Evolutionary conservation across 1,139 yeast species (phyloP).

Genomic region (Suhomyces bolitotheri): DNA sequence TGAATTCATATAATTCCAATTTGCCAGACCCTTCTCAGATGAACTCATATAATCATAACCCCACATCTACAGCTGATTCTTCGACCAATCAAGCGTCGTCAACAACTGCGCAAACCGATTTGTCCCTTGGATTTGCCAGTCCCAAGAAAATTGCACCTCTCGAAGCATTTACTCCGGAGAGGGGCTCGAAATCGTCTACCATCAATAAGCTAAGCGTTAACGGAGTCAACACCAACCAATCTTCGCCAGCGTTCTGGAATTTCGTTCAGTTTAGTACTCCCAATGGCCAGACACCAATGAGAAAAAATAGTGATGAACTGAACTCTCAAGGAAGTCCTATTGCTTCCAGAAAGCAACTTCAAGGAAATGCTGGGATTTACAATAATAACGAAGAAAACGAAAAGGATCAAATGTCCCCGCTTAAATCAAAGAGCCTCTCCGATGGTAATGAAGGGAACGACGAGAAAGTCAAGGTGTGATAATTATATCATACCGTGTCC

Average conservation of each 20-base stretch:
- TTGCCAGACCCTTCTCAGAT: conserved; percentile 10
- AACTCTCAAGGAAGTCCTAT: conserved; percentile 45
- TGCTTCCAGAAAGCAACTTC: conserved; percentile 24
- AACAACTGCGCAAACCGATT: conserved; percentile 29
- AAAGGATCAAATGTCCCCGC: conserved; percentile 21
- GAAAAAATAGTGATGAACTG: conserved; percentile 41
- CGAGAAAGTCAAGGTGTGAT: conserved; percentile 7
- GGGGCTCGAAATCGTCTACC: conserved; percentile 50
- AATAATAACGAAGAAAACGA: conserved; percentile 11
- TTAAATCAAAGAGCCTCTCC: conserved; percentile 15
- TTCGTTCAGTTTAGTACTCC: conserved; percentile 77
- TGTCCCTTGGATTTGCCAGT: conserved; percentile 44
- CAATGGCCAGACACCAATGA: conserved; percentile 48
- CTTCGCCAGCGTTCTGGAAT: conserved; percentile 78
- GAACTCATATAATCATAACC: conserved; percentile 9
- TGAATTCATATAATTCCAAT: conserved; percentile 27
- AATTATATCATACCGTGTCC: no score
- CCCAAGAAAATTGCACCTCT: conserved; percentile 63
- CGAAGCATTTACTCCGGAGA: conserved; percentile 82
- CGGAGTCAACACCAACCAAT: conserved; percentile 36
- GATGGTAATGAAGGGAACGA: conserved; percentile 8
- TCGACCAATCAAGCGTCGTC: conserved; percentile 17
- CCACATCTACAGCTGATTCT: conserved; percentile 13
- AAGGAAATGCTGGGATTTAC: conserved; percentile 11
- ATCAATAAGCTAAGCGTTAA: conserved; percentile 17